phyloP scores from a whole-genome alignment of 805 yeast species.

The Blastobotrys parvus region DNA sequence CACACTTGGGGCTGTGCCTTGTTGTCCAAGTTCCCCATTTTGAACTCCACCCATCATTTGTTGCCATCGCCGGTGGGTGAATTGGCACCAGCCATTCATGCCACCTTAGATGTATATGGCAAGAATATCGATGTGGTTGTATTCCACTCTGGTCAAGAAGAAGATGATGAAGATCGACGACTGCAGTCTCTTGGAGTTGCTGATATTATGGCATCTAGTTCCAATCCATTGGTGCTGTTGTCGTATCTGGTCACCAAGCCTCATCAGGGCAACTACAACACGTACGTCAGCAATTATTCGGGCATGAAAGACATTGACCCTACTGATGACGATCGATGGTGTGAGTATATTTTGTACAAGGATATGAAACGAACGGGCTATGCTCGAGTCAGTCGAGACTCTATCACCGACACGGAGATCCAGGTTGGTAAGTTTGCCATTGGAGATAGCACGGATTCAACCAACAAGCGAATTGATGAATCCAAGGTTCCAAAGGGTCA shows the following conservation, averaged over 20 bases:
- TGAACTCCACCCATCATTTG: constrained; percentile 82
- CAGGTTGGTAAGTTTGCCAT: constrained; percentile 89
- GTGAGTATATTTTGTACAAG: constrained; percentile 89
- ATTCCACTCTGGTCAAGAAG: constrained; percentile 97
- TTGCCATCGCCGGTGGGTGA: constrained; percentile 97
- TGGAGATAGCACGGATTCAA: constrained; percentile 38
- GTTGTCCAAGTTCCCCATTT: constrained; percentile 87
- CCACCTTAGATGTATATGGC: constrained; percentile 88
- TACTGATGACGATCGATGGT: constrained; percentile 95
- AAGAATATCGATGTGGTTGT: constrained; percentile 84
- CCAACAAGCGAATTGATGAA: constrained; percentile 50
- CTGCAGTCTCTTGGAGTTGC: constrained; percentile 72
- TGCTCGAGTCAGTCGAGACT: constrained; percentile 86
- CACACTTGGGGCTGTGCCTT: constrained; percentile 98
- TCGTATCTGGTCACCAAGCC: constrained; percentile 91
- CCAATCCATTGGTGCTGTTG: constrained; percentile 76
- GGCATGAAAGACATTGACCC: constrained; percentile 94
- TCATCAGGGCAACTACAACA: constrained; percentile 80
- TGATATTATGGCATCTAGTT: constrained; percentile 67
- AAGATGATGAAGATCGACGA: constrained; percentile 88
- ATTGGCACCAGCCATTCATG: constrained; percentile 96
- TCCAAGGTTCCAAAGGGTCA: constrained; percentile 47
- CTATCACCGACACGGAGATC: constrained; percentile 94
- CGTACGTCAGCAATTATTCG: constrained; percentile 73
- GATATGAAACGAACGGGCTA: constrained; percentile 82